Base-by-base conservation (phyloP, 805 yeast genomes). In the Wickerhamiella occidentalis region DNA sequence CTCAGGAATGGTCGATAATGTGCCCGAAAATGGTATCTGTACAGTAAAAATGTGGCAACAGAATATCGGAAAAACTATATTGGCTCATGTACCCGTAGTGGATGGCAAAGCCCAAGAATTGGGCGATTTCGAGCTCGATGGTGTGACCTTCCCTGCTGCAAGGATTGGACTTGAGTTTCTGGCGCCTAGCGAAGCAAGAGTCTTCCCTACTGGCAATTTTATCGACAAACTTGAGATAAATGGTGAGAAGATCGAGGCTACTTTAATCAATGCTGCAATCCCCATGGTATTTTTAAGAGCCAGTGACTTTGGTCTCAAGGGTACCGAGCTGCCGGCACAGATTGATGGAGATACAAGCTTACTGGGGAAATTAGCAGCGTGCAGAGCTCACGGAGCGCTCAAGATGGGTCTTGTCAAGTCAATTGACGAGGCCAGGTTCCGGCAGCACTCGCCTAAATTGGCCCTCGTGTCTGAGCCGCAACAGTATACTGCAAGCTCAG, bases 401-500 rank as follows among this genome's bases (percentile, higher is more conserved):
- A 35, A 33, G 9, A 51, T 51, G 53, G 53, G 53, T 5, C 47
- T 51, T 2, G 41, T 51, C 3, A 44, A 40, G n/a, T 21, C 47
- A 3, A 41, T 51, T 6, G 49, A 48, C 25, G 51, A 48, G 3
- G 53, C 53, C 1, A 29, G 36, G 11, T 18, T 26, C 15, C 44
- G 53, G 8, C 53, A 50, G 17, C 52, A 50, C n/a, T 48, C 53
- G 18, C 53, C 53, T 3, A 51, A 51, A 13, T 43, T 51, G 5
- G 47, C 53, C 6, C 33, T 51, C 19, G 46, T 51, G 1, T 29
- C 46, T 11, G 18, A 29, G 11, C 52, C 53, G 2, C 37, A 21
- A 17, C 19, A 15, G 19, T 37, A 45, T 21, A 37, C 26, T 11
- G 43, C 43, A 2, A 3, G 43, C 7, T 26, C 36, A 5, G 48